Evolutionary conservation across 2,329 filamentous ascomycete genomes (phyloP), one percentile per base, ranked within the genome.

Genomic region (Arthrobotrys conoides): DNA sequence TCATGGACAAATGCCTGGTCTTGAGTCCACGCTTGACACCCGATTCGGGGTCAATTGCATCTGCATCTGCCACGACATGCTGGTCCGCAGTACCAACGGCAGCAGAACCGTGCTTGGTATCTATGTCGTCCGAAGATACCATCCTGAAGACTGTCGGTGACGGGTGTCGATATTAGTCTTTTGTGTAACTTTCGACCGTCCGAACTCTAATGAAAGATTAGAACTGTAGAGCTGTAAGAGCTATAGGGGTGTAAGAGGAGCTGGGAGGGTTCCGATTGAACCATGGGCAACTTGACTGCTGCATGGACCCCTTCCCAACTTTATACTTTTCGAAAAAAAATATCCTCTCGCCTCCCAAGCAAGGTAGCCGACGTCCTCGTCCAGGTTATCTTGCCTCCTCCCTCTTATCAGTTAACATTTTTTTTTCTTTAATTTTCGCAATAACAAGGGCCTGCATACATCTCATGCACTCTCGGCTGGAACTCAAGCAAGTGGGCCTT

Each of bases 1-100:
- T 79, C 76, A 79, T 79, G 83, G 91, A 89, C 9, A 91, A 88
- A 83, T 91, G 90, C 14, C 89, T 87, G n/a, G 68, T 69, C 71
- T 80, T 80, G 22, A 76, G 71, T 18, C 71, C 72, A 44, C 71
- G 77, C 67, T 76, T 70, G 63, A 76, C 73, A 24, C 73, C 73
- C 59, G 73, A 71, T 24, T 77, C 73, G 44, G 73, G 73, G 61
- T 77, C 73, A 71, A 77, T 77, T 36, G 67, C 67, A n/a, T 77
- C 73, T 36, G 73, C 73, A 51, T 77, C 73, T 27, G 73, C 73
- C 14, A 46, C 73, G 5, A 77, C 20, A 68, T 77, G 73, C 27
- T 69, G 59, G 16, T 77, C 73, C 9, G 67, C 36, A 5, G 67
- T 22, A 20, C 55, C 73, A 16, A 71, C 27, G 5, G 73, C 67